Conservation (phyloP, 192 early-diverging fungal species). For the Backusella liffmaniae region DNA sequence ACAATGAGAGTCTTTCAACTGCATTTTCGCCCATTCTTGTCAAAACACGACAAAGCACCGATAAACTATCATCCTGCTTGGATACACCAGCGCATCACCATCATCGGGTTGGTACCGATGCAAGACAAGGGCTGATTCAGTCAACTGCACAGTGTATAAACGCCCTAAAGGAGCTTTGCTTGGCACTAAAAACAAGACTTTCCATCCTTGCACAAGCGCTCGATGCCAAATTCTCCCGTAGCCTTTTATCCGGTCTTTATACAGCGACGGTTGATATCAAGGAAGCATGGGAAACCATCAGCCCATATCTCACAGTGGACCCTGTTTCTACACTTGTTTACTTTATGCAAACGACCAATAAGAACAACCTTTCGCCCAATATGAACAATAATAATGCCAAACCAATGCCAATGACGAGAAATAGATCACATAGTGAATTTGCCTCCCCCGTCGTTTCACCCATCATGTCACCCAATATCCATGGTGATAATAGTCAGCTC, state of each 20-base stretch:
- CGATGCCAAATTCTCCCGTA: constrained; percentile 23
- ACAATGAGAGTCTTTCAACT: constrained; percentile 17
- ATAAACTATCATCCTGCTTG: not conserved
- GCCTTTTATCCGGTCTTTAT: constrained; percentile 22
- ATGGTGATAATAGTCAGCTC: constrained; percentile 18
- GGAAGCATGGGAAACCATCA: constrained; percentile 26
- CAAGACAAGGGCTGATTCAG: constrained; percentile 5
- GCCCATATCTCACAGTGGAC: not conserved
- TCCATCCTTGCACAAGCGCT: constrained; percentile 14
- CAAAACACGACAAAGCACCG: constrained; percentile 1
- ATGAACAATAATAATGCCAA: not conserved
- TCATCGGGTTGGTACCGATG: not conserved
- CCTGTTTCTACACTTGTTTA: not conserved
- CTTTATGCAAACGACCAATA: not conserved
- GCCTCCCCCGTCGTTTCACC: not conserved
- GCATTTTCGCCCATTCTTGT: constrained; percentile 9
- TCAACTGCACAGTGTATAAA: not conserved
- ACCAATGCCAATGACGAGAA: not conserved
- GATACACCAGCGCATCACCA: not conserved
- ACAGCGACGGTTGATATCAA: constrained; percentile 26
- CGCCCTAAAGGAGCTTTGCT: constrained; percentile 10
- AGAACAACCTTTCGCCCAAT: not conserved
- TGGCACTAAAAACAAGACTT: constrained; percentile 9
- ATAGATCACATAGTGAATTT: constrained; percentile 21
- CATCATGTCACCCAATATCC: not conserved